Base-by-base conservation (phyloP, 2,329 filamentous ascomycete genomes). In the Hypoxylon sp. region DNA sequence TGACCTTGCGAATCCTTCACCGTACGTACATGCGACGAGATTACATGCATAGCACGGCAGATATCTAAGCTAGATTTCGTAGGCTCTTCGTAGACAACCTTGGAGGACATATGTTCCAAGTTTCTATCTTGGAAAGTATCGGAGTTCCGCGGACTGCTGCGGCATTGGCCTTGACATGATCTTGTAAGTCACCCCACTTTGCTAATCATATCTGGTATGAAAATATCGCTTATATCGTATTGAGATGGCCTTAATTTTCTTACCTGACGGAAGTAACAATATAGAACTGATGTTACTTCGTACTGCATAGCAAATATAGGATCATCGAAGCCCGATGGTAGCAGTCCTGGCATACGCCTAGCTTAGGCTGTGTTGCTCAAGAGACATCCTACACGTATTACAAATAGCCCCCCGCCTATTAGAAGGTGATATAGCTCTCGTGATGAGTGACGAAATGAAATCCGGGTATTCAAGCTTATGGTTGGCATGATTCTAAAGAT, bases 31-130 rank as follows among this genome's bases (percentile, higher is more conserved):
- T 52, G 57, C 43, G 38, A 65, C 57, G 25, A 38, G 36, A 63
- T 67, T 68, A 34, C 55, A 63, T 60, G 38, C 65, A 64, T 67
- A 60, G 19, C 50, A 63, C 30, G 46, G 46, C 59, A 55, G 25
- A 52, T 50, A 51, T 36, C 46, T 21, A 30, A 30, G 21, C 5
- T 34, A 38, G 38, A 25, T 58, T 38, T 17, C n/a, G 43, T 53
- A 52, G 19, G 28, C 5, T 38, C 46, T 49, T 30, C 23, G 19
- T 30, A 10, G 25, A 49, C 23, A 30, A 49, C 23, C 38, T 43
- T 43, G 38, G 38, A 43, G 38, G 17, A 11, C 6, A 43, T 3
- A 43, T 7, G 17, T 10, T 11, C 2, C 46, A 49, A 10, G 51
- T n/a, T 25, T 43, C 32, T 36, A 56, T 45, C 25, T 46, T 23